Base-by-base conservation (phyloP, 164 flowering plant species). In the Malania oleifera region DNA sequence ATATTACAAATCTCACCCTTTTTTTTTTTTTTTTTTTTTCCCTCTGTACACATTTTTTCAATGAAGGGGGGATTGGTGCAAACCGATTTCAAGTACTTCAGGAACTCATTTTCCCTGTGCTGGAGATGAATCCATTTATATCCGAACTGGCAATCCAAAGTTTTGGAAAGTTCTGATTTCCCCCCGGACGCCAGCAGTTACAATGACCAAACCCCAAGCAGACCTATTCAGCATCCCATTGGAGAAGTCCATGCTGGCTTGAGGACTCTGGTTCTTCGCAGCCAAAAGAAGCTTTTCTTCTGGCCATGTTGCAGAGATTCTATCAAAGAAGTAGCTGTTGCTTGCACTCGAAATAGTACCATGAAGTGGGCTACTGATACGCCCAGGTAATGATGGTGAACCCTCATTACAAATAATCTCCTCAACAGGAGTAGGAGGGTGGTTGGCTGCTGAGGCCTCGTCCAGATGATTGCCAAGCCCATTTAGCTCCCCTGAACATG, bases 131-230 rank as follows among this genome's bases (percentile, higher is more conserved):
- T 18, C 22, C 43, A 43, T 64, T 68, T 63, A 85, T 22, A 84
- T 69, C 46, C 85, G 83, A 72, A 87, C 73, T 0, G 99, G 96
- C 73, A 88, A 66, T 51, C 99, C 99, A 70, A 91, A 86, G 72
- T 95, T 95, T 57, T 91, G 99, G 67, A 80, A 95, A 54, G 85
- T 75, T 71, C 78, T 79, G 56, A 95, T 81, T 65, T 91, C 89
- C 14, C 99, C 99, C 73, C 80, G 67, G 23, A 82, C 82, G 45
- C 95, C 85, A 14, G 95, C 99, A 44, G 97, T 87, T 40, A 95
- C 92, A 67, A 95, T 83, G 59, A 86, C 97, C 93, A 95, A 71
- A 26, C 93, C 91, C 96, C 92, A 86, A 19, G 91, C 95, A 17
- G 91, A 68, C 53, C 68, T 68, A 57, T 65, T 73, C 18, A 70